Percentiles rank a stretch among this genome's conserved stretches.
phyloP scores from a whole-genome alignment of 176 grass and related monocot genomes.

The Cymbopogon citratus region DNA sequence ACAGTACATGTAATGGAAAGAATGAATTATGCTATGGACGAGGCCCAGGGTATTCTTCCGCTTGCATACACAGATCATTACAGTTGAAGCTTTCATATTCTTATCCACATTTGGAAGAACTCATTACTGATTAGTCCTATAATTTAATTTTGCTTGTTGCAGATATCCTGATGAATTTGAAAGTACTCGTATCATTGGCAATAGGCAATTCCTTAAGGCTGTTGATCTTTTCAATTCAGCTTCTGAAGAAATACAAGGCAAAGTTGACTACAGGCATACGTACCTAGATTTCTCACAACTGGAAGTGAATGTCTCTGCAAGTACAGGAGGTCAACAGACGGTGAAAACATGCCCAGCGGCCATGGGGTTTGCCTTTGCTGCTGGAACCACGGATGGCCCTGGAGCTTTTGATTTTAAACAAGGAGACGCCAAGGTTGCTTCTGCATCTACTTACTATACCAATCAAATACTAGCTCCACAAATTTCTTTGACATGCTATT shows the following conservation, averaged over 20 bases:
- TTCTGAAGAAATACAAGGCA: slow-evolving; percentile 70
- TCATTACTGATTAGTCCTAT: background rate
- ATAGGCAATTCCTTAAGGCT: slow-evolving; percentile 82
- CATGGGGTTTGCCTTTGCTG: slow-evolving; percentile 96
- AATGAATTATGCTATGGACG: slow-evolving; percentile 94
- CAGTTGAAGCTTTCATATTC: background rate
- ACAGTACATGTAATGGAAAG: slow-evolving; percentile 90
- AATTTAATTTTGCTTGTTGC: slow-evolving; percentile 24
- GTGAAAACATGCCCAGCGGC: slow-evolving; percentile 90
- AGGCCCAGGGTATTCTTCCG: slow-evolving; percentile 65
- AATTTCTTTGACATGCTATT: slow-evolving; percentile 1
- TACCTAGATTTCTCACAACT: slow-evolving; percentile 87
- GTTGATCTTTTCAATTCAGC: slow-evolving; percentile 70
- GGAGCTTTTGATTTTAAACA: slow-evolving; percentile 96
- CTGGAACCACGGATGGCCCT: slow-evolving; percentile 97
- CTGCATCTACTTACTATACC: background rate
- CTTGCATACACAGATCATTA: background rate
- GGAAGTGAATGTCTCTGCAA: slow-evolving; percentile 53
- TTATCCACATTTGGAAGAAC: background rate
- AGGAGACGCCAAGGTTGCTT: slow-evolving; percentile 77
- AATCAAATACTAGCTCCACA: slow-evolving; percentile 24
- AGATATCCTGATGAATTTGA: slow-evolving; percentile 95
- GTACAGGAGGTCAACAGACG: slow-evolving; percentile 34
- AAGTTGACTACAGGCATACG: slow-evolving; percentile 71
- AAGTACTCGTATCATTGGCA: slow-evolving; percentile 84